Percentiles rank a stretch among this genome's conserved stretches.
Evolutionary conservation across 305 asterid species (phyloP).

Genomic region (Solanum hybrid): DNA sequence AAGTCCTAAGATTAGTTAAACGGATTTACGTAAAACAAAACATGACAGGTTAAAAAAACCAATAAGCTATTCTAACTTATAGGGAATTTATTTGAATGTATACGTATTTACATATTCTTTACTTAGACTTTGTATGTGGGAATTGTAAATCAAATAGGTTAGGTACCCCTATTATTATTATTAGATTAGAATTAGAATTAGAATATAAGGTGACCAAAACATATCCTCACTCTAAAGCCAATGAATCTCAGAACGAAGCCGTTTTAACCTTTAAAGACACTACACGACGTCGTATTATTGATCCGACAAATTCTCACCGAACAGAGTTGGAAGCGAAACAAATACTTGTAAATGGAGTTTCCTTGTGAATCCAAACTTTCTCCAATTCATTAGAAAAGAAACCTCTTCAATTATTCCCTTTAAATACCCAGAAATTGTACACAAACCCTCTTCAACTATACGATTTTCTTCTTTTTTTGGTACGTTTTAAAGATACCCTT

Average conservation of each 20-base stretch:
- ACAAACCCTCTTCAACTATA: not conserved
- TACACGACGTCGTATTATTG: not conserved
- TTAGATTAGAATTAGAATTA: not conserved
- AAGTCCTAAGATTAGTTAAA: too few species aligned
- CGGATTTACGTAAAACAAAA: too few species aligned
- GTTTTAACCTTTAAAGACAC: not conserved
- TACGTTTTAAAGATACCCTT: conserved; percentile 18
- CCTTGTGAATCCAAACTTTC: not conserved
- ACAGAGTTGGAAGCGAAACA: not conserved
- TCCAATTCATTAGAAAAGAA: not conserved
- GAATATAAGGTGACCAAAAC: not conserved
- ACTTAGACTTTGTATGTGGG: not conserved
- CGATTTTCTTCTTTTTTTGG: conserved; percentile 14
- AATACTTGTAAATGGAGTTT: not conserved
- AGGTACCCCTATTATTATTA: not conserved
- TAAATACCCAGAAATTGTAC: not conserved
- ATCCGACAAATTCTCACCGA: not conserved
- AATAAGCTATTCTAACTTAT: too few species aligned
- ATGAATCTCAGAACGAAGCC: not conserved
- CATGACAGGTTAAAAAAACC: not conserved
- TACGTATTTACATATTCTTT: not conserved
- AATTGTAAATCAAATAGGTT: not conserved
- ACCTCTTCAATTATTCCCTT: not conserved
- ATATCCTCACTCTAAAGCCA: not conserved
- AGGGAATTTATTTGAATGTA: not conserved